These are phyloP conservation scores for Quercus agrifolia DNA, from an alignment of 306 rosid species.

Conservation along the genomic window DNA sequence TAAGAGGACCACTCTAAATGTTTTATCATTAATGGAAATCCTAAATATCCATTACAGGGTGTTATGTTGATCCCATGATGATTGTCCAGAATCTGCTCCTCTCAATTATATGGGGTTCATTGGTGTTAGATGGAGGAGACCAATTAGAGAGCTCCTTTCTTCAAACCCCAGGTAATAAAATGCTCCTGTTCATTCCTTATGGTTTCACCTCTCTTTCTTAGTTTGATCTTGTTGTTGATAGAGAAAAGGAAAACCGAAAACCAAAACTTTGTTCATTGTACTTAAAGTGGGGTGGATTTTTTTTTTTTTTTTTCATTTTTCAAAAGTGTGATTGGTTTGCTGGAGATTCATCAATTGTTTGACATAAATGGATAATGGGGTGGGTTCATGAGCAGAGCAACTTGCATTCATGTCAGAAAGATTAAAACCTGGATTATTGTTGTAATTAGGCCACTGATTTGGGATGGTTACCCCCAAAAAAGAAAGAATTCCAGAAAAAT, in stretches of 20 bases:
- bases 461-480: constrained; percentile 5
- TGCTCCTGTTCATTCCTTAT: constrained; percentile 3
- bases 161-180: constrained; percentile 41
- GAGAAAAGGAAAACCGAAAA: not conserved
- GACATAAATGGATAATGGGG: not conserved
- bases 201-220: not conserved
- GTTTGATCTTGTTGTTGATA: not conserved
- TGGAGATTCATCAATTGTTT: not conserved
- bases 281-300: not conserved
- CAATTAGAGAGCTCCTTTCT: constrained; percentile 29
- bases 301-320: not conserved
- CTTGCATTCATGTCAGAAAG: constrained; percentile 11
- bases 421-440: constrained; percentile 18
- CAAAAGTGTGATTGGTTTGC: not conserved
- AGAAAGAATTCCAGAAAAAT: constrained; percentile 21
- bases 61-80: constrained; percentile 18
- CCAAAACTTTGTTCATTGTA: not conserved
- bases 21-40: not conserved
- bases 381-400: not conserved
- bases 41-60: constrained; percentile 32
- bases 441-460: constrained; percentile 33
- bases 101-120: constrained; percentile 22
- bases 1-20: not conserved
- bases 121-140: constrained; percentile 26
- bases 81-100: constrained; percentile 22